Evolutionary conservation across 2,329 filamentous ascomycete genomes (phyloP).

Genomic region (Kalmusia sp.): DNA sequence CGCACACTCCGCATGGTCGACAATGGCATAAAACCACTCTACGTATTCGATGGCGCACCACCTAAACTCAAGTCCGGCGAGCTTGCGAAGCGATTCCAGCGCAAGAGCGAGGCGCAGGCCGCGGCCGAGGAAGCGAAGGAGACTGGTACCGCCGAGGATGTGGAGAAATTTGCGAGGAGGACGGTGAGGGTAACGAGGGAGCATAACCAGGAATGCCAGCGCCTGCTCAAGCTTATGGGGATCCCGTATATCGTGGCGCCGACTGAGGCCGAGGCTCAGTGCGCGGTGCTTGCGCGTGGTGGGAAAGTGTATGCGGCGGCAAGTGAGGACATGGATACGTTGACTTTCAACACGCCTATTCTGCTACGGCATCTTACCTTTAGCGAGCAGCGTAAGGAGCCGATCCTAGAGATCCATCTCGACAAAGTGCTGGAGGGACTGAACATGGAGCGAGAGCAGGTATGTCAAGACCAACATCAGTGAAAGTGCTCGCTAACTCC

Average conservation of each 20-base stretch:
- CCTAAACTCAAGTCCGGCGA: constrained; percentile 98
- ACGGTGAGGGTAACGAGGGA: constrained; percentile 96
- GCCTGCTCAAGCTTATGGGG: constrained; percentile 91
- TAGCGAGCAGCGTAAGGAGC: constrained; percentile 96
- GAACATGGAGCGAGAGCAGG: constrained; percentile 85
- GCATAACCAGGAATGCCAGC: constrained; percentile 95
- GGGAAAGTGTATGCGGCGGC: constrained; percentile 97
- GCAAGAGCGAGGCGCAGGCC: constrained; percentile 91
- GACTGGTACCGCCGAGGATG: constrained; percentile 94
- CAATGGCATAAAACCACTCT: constrained; percentile 97
- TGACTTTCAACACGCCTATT: constrained; percentile 94
- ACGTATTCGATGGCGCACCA: constrained; percentile 96
- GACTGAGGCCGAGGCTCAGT: constrained; percentile 97
- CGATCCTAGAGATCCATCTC: constrained; percentile 92
- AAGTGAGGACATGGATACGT: constrained; percentile 98
- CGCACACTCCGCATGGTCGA: constrained; percentile 97
- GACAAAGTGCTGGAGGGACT: constrained; percentile 86
- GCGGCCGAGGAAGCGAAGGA: constrained; percentile 95
- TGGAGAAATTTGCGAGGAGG: constrained; percentile 94
- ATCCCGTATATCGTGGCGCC: constrained; percentile 94
- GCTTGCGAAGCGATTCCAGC: constrained; percentile 92
- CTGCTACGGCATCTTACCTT: constrained; percentile 93
- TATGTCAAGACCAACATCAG: too few species aligned
- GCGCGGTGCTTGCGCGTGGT: constrained; percentile 84
- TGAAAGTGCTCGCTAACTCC: constrained; percentile 5